phyloP scores from a whole-genome alignment of 257 asterid species.

The Gardenia jasminoides region DNA sequence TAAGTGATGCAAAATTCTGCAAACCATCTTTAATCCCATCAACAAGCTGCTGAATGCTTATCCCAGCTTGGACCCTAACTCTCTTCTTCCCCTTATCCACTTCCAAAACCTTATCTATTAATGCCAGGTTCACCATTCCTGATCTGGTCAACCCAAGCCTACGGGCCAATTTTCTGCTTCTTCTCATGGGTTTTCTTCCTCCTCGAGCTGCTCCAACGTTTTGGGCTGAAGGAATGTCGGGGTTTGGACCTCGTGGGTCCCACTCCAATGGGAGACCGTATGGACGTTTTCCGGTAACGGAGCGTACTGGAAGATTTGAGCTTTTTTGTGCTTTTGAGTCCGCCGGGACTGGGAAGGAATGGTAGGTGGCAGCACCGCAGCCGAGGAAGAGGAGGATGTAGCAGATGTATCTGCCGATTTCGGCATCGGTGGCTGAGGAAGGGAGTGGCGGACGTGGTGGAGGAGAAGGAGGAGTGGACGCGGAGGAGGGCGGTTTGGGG shows the following conservation, averaged over 20 bases:
- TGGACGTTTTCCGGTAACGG: conserved; percentile 90
- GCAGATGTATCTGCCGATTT: conserved; percentile 79
- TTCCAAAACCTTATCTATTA: conserved; percentile 89
- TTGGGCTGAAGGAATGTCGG: conserved; percentile 86
- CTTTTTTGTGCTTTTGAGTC: conserved; percentile 76
- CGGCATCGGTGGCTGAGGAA: conserved; percentile 62
- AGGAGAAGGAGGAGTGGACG: conserved; percentile 27
- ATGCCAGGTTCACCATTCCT: conserved; percentile 92
- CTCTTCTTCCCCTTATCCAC: conserved; percentile 78
- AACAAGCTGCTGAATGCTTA: conserved; percentile 91
- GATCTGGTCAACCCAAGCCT: conserved; percentile 82
- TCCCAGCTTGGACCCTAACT: conserved; percentile 90
- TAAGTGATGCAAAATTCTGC: conserved; percentile 92
- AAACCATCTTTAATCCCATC: conserved; percentile 86
- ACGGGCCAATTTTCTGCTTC: conserved; percentile 83
- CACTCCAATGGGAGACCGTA: conserved; percentile 92
- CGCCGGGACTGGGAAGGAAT: conserved; percentile 79
- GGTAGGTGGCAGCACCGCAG: conserved; percentile 84
- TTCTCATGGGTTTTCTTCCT: conserved; percentile 48
- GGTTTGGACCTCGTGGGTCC: conserved; percentile 95
- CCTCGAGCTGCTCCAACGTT: conserved; percentile 47
- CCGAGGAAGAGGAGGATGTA: conserved; percentile 73
- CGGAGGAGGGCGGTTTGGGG: conserved; percentile 24
- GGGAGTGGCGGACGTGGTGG: too few relatives aligned
- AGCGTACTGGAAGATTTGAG: conserved; percentile 88